Conservation (phyloP, 2,329 filamentous ascomycete genomes). For the Decorospora gaudefroyi region DNA sequence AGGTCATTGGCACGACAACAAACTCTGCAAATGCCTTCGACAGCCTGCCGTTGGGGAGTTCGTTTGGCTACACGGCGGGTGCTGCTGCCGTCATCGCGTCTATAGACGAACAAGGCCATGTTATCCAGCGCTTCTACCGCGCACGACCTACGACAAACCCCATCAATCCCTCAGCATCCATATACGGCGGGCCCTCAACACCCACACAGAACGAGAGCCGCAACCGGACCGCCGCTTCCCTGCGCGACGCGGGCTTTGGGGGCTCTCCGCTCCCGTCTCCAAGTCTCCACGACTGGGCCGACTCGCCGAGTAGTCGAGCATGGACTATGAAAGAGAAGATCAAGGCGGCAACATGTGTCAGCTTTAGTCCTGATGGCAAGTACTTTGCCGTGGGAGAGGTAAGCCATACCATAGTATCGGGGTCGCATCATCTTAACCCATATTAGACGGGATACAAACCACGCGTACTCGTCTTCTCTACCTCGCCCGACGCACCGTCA, state of each 20-base stretch:
- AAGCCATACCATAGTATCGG: slow-evolving; percentile 25
- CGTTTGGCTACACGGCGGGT: slow-evolving; percentile 89
- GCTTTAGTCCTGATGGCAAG: slow-evolving; percentile 82
- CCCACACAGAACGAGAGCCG: slow-evolving; percentile 57
- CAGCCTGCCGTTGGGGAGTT: slow-evolving; percentile 67
- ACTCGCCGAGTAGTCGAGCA: slow-evolving; percentile 67
- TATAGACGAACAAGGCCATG: slow-evolving; percentile 66
- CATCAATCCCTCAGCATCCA: slow-evolving; percentile 62
- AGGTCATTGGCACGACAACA: slow-evolving; percentile 90
- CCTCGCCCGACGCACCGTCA: slow-evolving; percentile 73
- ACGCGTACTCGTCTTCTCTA: slow-evolving; percentile 85
- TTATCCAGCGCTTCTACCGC: slow-evolving; percentile 85
- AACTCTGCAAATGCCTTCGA: slow-evolving; percentile 85
- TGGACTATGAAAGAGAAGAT: slow-evolving; percentile 91
- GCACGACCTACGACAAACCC: slow-evolving; percentile 75
- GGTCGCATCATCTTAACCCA: slow-evolving; percentile 34
- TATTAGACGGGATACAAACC: slow-evolving; percentile 82
- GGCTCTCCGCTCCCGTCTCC: slow-evolving; percentile 54
- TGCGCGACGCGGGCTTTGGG: slow-evolving; percentile 55
- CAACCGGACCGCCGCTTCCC: slow-evolving; percentile 62
- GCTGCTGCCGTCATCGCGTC: slow-evolving; percentile 90
- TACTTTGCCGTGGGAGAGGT: slow-evolving; percentile 89
- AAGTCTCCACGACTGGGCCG: slow-evolving; percentile 56
- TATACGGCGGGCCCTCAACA: slow-evolving; percentile 59
- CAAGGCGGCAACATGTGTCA: slow-evolving; percentile 89